Base-by-base conservation (phyloP, 2,329 filamentous ascomycete genomes). In the Aspergillus phoenicis region DNA sequence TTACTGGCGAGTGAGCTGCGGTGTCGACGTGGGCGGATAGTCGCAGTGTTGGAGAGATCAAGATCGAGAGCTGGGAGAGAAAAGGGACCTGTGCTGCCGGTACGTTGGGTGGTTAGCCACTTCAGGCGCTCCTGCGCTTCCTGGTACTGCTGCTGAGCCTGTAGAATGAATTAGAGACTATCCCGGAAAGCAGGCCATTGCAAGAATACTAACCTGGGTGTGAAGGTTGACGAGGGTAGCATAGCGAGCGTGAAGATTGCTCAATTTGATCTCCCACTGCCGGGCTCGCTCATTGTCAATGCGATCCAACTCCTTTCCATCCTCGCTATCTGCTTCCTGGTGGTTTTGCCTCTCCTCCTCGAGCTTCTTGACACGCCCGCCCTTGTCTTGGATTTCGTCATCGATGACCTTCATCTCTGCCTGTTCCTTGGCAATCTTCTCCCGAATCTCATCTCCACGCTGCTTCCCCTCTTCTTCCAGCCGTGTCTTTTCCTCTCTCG, bases 381-480 rank as follows among this genome's bases (percentile, higher is more conserved):
- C 85, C 65, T 84, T 87, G 64, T 87, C 82, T 62, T 84, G 83
- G 52, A 88, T 84, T 57, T 85, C 83, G 45, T 89, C 86, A 59
- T 89, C 87, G 41, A 89, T 76, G 6, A 73, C 69, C 64, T 84
- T 87, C 75, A 87, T 83, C 11, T 78, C 75, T 7, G 69, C 65
- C 60, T 81, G 79, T 62, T 82, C 80, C 53, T 78, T 74, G 17
- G 76, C 72, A 55, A 82, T 79, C 67, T 80, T 80, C 59, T 75
- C 69, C 43, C 77, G 75, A 45, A 80, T 69, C 58, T 81, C 79
- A 33, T 75, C 72, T 26, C 78, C 70, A 45, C 77, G 74, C 51
- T 72, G 72, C 41, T 76, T 71, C 22, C 73, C 76, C 26, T 79
- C 74, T 38, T 77, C 74, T 61, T 79, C 74, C 52, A 81, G 62